Evolutionary conservation across 148 eudicot species (phyloP).

Genomic region (Chenopodium album): DNA sequence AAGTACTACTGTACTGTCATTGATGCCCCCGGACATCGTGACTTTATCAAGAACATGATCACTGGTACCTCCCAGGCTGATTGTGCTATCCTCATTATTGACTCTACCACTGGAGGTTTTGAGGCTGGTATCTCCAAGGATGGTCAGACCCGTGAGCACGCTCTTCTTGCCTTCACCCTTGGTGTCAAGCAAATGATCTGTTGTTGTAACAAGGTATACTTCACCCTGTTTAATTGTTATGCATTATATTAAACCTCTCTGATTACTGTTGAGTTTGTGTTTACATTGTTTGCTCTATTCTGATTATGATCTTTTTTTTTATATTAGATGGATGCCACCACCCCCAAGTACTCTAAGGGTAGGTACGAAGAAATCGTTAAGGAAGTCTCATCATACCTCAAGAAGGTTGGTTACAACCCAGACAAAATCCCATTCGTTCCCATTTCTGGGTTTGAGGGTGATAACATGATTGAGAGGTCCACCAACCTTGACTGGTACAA

Average conservation of each 20-base stretch:
- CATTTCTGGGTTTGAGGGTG: slow-evolving; percentile 51
- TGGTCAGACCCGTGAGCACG: slow-evolving; percentile 66
- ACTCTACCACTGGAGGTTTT: slow-evolving; percentile 61
- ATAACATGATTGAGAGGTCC: slow-evolving; percentile 52
- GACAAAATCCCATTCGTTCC: slow-evolving; percentile 48
- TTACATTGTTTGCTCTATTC: neutral
- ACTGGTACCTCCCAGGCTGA: slow-evolving; percentile 67
- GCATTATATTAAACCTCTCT: no score
- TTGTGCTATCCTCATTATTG: slow-evolving; percentile 55
- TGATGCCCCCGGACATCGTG: slow-evolving; percentile 61
- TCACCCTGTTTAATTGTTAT: neutral
- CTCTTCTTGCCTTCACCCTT: slow-evolving; percentile 58
- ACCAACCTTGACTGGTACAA: slow-evolving; percentile 56
- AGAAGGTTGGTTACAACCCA: slow-evolving; percentile 56
- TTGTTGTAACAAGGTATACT: slow-evolving; percentile 49
- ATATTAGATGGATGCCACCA: slow-evolving; percentile 46
- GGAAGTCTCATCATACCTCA: slow-evolving; percentile 44
- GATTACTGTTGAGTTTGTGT: neutral
- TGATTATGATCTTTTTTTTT: neutral
- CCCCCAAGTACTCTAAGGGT: slow-evolving; percentile 46
- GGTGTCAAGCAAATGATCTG: slow-evolving; percentile 61
- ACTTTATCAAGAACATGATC: slow-evolving; percentile 61
- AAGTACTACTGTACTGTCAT: slow-evolving; percentile 60
- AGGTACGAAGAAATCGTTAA: slow-evolving; percentile 48
- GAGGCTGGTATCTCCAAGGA: slow-evolving; percentile 64